Evolutionary conservation across 805 yeast genomes (phyloP).

Genomic region (Candida chilensis): DNA sequence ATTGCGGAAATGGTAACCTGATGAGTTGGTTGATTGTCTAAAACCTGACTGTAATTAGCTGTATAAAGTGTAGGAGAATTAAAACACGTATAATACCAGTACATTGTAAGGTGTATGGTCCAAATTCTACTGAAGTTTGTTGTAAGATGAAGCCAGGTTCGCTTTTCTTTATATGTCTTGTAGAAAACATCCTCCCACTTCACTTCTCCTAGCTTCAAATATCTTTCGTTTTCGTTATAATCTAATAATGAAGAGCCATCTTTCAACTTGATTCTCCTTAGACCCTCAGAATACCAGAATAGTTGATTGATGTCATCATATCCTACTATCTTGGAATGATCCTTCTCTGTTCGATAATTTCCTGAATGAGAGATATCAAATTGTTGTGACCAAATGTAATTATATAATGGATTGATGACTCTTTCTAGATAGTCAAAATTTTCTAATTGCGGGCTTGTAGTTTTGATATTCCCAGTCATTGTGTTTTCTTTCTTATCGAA

Average conservation of each 20-base stretch:
- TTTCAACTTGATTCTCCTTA: conserved; percentile 17
- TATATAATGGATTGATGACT: conserved; percentile 40
- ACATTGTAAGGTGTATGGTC: conserved; percentile 40
- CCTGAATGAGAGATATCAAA: too few species aligned
- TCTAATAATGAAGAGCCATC: conserved; percentile 21
- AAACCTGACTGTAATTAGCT: conserved; percentile 22
- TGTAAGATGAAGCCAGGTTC: conserved; percentile 41
- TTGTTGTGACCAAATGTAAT: conserved; percentile 60
- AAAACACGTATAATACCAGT: conserved; percentile 43
- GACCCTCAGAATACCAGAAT: conserved; percentile 35
- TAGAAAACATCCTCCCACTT: conserved; percentile 30
- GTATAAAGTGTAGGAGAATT: conserved; percentile 44
- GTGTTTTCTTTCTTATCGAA: conserved; percentile 12
- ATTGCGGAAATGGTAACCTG: conserved; percentile 34
- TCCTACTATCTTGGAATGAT: conserved; percentile 54
- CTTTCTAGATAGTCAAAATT: conserved; percentile 21
- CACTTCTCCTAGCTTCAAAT: conserved; percentile 16
- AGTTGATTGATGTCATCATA: conserved; percentile 46
- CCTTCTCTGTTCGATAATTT: too few species aligned
- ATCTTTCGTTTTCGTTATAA: conserved; percentile 19
- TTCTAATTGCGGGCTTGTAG: conserved; percentile 5
- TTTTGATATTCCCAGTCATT: conserved; percentile 17
- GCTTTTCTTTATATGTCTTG: conserved; percentile 37
- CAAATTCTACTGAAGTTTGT: conserved; percentile 44
- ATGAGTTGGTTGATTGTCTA: conserved; percentile 33